Conservation (phyloP, 192 early-diverging fungal species). For the Linnemannia elongata region DNA sequence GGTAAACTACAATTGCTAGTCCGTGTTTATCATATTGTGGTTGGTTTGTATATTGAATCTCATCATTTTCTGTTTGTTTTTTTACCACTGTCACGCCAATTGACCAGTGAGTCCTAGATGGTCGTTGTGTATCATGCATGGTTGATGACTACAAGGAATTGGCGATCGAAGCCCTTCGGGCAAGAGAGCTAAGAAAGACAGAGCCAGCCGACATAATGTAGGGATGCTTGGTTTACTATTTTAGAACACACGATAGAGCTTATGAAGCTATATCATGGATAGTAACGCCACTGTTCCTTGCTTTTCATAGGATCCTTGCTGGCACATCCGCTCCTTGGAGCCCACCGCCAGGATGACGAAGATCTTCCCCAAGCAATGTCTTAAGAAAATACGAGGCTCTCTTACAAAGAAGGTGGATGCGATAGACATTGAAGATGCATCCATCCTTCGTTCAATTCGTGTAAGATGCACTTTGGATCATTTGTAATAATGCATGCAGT, state of each 20-base stretch:
- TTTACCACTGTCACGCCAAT: neutral
- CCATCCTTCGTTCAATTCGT: slow-evolving; percentile 10
- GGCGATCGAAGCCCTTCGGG: slow-evolving; percentile 12
- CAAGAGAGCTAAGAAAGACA: slow-evolving; percentile 18
- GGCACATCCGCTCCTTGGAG: slow-evolving; percentile 24
- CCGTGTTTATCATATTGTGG: neutral
- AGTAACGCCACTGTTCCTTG: slow-evolving; percentile 13
- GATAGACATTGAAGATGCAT: slow-evolving; percentile 10
- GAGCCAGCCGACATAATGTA: slow-evolving; percentile 32
- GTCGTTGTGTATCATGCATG: slow-evolving; percentile 19
- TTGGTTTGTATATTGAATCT: slow-evolving; percentile 5
- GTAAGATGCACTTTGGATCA: slow-evolving; percentile 4
- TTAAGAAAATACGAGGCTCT: slow-evolving; percentile 17
- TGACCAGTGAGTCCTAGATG: slow-evolving; percentile 19
- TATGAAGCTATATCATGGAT: slow-evolving; percentile 10
- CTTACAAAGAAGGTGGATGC: slow-evolving; percentile 20
- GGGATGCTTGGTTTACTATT: neutral
- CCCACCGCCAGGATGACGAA: slow-evolving; percentile 24
- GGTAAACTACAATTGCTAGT: slow-evolving; percentile 8
- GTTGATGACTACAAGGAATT: slow-evolving; percentile 15
- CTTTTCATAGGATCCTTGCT: slow-evolving; percentile 18
- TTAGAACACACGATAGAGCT: neutral
- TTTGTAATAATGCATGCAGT: neutral
- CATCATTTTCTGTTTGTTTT: slow-evolving; percentile 2
- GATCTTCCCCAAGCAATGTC: slow-evolving; percentile 10